These are phyloP conservation scores for Phytophthora pinifolia DNA, from an alignment of 352 stramenopile genomes.

Conservation along the genomic window DNA sequence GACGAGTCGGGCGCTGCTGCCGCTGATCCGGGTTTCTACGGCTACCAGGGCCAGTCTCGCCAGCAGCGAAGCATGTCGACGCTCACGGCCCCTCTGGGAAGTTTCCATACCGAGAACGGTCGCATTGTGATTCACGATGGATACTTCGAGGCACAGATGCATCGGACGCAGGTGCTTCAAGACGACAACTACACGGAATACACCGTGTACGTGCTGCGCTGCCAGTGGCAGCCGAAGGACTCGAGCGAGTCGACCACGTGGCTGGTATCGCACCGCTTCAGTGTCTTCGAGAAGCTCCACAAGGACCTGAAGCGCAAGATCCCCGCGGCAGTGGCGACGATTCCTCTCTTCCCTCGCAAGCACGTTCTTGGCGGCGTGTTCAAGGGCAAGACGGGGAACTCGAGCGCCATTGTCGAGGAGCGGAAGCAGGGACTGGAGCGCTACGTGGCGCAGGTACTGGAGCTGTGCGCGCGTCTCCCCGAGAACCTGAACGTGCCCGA, in stretches of 20 bases:
- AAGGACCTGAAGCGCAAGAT: slow-evolving; percentile 41
- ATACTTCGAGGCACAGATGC: slow-evolving; percentile 85
- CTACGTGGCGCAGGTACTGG: slow-evolving; percentile 82
- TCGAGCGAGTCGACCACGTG: slow-evolving; percentile 33
- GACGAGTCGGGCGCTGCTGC: slow-evolving; percentile 54
- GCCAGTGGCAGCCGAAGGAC: slow-evolving; percentile 76
- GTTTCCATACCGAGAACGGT: slow-evolving; percentile 77
- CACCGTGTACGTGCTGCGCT: slow-evolving; percentile 88
- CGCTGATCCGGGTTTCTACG: slow-evolving; percentile 54
- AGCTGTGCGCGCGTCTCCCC: slow-evolving; percentile 78
- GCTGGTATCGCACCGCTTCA: slow-evolving; percentile 38
- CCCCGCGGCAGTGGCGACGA: slow-evolving; percentile 29
- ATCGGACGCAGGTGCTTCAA: slow-evolving; percentile 83
- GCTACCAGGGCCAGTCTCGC: slow-evolving; percentile 58
- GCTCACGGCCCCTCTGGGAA: slow-evolving; percentile 68
- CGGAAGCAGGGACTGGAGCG: slow-evolving; percentile 79
- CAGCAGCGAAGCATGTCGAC: slow-evolving; percentile 59
- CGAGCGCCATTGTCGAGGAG: slow-evolving; percentile 84
- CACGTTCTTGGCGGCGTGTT: slow-evolving; percentile 85
- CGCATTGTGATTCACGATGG: slow-evolving; percentile 85
- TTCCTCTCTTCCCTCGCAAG: slow-evolving; percentile 78
- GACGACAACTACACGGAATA: slow-evolving; percentile 91
- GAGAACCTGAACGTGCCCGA: slow-evolving; percentile 83
- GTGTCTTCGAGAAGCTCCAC: slow-evolving; percentile 38
- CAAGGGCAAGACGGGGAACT: slow-evolving; percentile 85